Conservation (phyloP, 805 yeast genomes). For the Ogataea pilisensis region DNA sequence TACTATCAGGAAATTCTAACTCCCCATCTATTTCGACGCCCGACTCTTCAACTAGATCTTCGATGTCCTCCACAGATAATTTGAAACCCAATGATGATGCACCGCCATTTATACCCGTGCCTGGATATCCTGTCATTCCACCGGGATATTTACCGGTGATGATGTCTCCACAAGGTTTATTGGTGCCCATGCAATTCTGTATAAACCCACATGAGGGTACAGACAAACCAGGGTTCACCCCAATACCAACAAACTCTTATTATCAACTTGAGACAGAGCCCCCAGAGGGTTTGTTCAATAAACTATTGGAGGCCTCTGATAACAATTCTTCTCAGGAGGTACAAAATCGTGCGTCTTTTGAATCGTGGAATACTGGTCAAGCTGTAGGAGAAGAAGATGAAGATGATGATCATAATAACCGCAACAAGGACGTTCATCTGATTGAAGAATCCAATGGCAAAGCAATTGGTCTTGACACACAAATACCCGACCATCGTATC, state of each 20-base stretch:
- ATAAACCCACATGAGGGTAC: neutral
- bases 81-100: slow-evolving; percentile 1
- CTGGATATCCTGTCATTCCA: slow-evolving; percentile 24
- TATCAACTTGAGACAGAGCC: neutral
- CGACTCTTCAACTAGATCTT: neutral
- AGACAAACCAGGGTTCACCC: neutral
- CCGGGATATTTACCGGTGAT: slow-evolving; percentile 28
- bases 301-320: neutral
- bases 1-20: neutral
- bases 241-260: neutral
- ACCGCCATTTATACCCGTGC: slow-evolving; percentile 20
- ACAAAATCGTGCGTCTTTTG: neutral
- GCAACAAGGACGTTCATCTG: neutral
- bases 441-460: neutral
- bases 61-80: neutral
- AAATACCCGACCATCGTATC: too few relatives aligned
- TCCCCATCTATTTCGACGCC: neutral
- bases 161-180: slow-evolving; percentile 29
- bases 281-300: neutral
- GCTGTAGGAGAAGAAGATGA: neutral
- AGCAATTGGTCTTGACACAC: too few relatives aligned
- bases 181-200: slow-evolving; percentile 26
- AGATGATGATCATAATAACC: neutral
- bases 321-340: neutral
- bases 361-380: neutral